Evolutionary conservation across 2,329 filamentous ascomycete species (phyloP), one percentile per base, ranked within the genome.

Genomic region (Cadophora sp.): DNA sequence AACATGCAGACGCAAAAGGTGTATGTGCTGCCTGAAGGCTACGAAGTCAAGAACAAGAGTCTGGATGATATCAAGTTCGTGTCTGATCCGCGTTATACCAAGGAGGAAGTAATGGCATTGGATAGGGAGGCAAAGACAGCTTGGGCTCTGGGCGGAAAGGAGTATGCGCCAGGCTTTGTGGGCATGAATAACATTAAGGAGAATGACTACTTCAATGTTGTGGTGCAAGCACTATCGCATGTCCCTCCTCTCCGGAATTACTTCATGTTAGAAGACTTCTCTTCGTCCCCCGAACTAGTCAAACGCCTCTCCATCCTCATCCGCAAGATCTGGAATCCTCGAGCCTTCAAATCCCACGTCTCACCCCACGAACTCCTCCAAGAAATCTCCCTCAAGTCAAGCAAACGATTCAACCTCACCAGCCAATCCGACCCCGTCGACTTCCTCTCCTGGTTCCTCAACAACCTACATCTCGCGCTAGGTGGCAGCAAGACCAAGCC

Each of bases 131-230:
- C 83, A 64, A 84, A 85, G 76, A 85, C 83, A 22, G 87, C 89
- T 55, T 94, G 91, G 86, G 95, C 97, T 76, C 85, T 98, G 51
- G 85, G 85, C 61, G 93, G 93, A 71, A 92, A 91, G 80, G 89
- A 92, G 78, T 99, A 99, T 81, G 91, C 91, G 73, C 96, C 96
- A 24, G 95, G 96, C 6, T 99, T 94, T 78, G 93, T 99, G 69
- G 96, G 96, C 73, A 97, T 99, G 92, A 99, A 99, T 85, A 99
- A 99, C 81, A 97, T 99, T 85, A 99, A 99, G 81, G 93, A 96
- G 68, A 99, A 99, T 81, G 96, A 99, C 83, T 99, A 99, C 82
- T 87, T 98, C 77, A 99, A 99, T 78, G 95, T 97, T 29, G 88
- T 97, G 3, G 91, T 97, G 60, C 96, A 99, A 80, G 91, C 94